Conservation (phyloP, 805 yeast genomes). For the Wickerhamomyces strasburgensis region DNA sequence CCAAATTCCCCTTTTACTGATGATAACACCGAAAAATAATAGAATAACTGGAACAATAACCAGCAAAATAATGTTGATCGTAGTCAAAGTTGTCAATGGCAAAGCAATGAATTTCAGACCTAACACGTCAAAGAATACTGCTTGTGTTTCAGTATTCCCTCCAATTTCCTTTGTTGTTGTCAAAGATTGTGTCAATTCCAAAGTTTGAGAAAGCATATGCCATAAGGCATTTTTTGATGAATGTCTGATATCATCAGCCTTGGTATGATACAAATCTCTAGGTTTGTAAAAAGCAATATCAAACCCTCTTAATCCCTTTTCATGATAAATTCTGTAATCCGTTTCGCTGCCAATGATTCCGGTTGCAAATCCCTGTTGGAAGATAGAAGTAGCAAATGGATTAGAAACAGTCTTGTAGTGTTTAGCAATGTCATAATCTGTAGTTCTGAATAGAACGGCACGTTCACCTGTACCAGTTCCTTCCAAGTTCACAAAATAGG, state of each 20-base stretch:
- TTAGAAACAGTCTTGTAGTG: constrained; percentile 47
- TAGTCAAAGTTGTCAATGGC: constrained; percentile 45
- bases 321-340: constrained; percentile 69
- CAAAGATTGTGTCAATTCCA: constrained; percentile 52
- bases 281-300: constrained; percentile 90
- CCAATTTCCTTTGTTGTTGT: constrained; percentile 34
- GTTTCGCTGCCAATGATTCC: constrained; percentile 76
- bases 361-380: constrained; percentile 79
- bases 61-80: constrained; percentile 49
- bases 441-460: constrained; percentile 77
- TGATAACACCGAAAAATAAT: constrained; percentile 43
- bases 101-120: constrained; percentile 52
- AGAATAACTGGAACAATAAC: constrained; percentile 50
- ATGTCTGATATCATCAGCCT: constrained; percentile 60
- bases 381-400: constrained; percentile 77
- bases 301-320: constrained; percentile 72
- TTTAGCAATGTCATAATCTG: constrained; percentile 67
- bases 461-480: constrained; percentile 86
- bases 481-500: constrained; percentile 74
- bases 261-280: constrained; percentile 78
- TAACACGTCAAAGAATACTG: constrained; percentile 62
- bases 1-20: constrained; percentile 45
- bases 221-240: constrained; percentile 66
- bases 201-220: constrained; percentile 75
- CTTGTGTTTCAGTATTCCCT: constrained; percentile 32